Evolutionary conservation across 176 grass and related monocot species (phyloP).

Genomic region (Carex parvula): DNA sequence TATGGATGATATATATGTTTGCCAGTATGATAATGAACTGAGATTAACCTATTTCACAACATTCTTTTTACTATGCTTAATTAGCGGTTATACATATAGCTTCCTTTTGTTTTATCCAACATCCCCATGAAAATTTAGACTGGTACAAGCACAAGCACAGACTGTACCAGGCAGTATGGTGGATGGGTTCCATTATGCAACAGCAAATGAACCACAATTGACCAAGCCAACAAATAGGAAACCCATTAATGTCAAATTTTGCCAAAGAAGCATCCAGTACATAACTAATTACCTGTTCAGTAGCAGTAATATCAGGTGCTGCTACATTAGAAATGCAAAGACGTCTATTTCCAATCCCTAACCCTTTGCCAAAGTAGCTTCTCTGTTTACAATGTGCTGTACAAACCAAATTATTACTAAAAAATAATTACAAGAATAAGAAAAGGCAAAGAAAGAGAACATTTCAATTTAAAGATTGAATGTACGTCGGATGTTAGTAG

Average conservation of each 20-base stretch:
- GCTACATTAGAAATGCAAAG: conserved; percentile 30
- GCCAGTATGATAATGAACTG: background rate
- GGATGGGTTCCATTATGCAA: background rate
- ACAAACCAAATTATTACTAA: background rate
- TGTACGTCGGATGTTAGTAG: conserved; percentile 14
- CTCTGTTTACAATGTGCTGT: conserved; percentile 23
- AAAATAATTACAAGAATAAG: background rate
- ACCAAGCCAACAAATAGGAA: background rate
- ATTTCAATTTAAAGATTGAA: background rate
- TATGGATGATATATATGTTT: background rate
- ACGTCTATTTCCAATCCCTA: conserved; percentile 6
- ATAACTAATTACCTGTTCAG: conserved; percentile 26
- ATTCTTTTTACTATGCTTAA: background rate
- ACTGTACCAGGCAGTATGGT: background rate
- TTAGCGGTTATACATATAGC: background rate
- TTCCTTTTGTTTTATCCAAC: background rate
- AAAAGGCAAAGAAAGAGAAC: background rate
- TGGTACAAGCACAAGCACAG: conserved; percentile 3
- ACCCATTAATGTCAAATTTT: background rate
- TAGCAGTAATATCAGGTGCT: conserved; percentile 20
- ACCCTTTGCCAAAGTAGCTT: conserved; percentile 23
- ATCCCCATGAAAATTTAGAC: background rate
- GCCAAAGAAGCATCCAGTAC: background rate
- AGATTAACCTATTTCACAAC: background rate
- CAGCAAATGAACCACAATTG: background rate